Evolutionary conservation across 2,329 filamentous ascomycete genomes (phyloP).

Genomic region (Arthrobotrys conoides): DNA sequence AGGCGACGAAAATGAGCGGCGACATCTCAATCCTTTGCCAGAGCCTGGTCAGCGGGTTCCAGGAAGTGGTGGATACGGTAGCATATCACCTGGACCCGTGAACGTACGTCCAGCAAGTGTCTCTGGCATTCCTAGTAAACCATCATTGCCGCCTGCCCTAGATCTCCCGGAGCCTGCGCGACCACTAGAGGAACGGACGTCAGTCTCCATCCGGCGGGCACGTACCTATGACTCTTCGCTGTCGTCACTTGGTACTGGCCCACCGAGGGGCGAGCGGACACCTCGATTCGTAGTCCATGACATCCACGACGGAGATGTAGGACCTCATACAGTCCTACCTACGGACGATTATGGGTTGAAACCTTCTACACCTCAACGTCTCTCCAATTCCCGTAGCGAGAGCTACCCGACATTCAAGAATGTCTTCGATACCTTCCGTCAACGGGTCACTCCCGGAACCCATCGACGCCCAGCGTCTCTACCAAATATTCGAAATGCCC

Average conservation of each 20-base stretch:
- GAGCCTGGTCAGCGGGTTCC: not conserved
- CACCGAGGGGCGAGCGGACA: conserved; percentile 37
- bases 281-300: conserved; percentile 26
- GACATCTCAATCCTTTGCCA: conserved; percentile 47
- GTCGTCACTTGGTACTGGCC: conserved; percentile 8
- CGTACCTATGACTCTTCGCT: conserved; percentile 48
- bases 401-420: conserved; percentile 67
- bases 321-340: conserved; percentile 36
- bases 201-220: conserved; percentile 22
- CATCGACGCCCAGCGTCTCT: conserved; percentile 68
- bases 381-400: conserved; percentile 65
- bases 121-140: conserved; percentile 27
- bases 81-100: conserved; percentile 28
- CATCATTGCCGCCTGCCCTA: conserved; percentile 39
- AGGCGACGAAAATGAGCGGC: conserved; percentile 42
- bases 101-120: conserved; percentile 28
- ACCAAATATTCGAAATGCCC: conserved; percentile 66
- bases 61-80: conserved; percentile 35
- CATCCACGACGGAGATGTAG: not conserved
- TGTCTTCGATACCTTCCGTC: conserved; percentile 64
- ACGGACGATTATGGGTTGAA: conserved; percentile 30
- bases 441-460: conserved; percentile 67
- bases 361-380: conserved; percentile 5
- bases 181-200: conserved; percentile 38
- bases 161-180: conserved; percentile 52